Conservation (phyloP, 202 grass and related monocot species). For the Dendrocalamus latiflorus region DNA sequence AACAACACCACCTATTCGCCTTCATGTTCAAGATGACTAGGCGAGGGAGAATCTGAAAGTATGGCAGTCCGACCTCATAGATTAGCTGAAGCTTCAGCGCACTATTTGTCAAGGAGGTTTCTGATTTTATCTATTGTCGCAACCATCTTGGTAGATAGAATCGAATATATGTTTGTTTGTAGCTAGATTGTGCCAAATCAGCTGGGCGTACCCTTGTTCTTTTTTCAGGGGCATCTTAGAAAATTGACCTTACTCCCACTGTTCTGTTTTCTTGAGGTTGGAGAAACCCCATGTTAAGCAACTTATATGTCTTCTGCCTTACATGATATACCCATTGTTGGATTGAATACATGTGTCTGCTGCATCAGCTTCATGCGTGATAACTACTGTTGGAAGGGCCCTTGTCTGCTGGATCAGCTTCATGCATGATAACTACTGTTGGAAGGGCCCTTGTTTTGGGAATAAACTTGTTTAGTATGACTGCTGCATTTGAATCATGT, state of each 20-base stretch:
- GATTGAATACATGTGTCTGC: background rate
- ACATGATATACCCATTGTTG: background rate
- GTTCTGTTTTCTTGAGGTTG: background rate
- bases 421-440: background rate
- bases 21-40: background rate
- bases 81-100: background rate
- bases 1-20: background rate
- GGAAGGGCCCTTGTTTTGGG: background rate
- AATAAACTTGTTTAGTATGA: background rate
- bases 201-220: too few species aligned
- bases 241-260: background rate
- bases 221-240: background rate
- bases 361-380: background rate
- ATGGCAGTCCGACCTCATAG: background rate
- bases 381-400: too few species aligned
- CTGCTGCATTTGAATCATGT: background rate
- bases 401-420: too few species aligned
- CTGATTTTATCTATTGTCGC: background rate
- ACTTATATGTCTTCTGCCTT: background rate
- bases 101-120: background rate
- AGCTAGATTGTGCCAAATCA: background rate
- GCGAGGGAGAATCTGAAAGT: background rate
- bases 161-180: background rate
- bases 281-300: background rate
- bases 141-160: background rate